Percentiles rank a stretch among this genome's conserved stretches.
Evolutionary conservation across 345 rosid species (phyloP).

Genomic region (Schrenkiella parvula): DNA sequence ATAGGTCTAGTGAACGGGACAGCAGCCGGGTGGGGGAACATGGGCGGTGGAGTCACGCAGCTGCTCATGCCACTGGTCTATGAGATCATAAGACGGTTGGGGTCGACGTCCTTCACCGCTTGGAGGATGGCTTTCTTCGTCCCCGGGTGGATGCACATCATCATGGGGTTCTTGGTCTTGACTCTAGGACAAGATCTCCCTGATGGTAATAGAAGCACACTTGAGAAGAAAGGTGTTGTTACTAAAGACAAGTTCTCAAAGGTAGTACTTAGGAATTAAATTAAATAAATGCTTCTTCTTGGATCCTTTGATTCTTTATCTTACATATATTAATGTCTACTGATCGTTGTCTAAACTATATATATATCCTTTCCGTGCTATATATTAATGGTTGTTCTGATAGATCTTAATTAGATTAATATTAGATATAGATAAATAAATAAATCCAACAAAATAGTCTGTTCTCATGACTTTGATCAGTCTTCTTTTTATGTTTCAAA

Average conservation of each 20-base stretch:
- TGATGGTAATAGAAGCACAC: slow-evolving; percentile 66
- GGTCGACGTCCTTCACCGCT: slow-evolving; percentile 74
- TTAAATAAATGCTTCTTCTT: background rate
- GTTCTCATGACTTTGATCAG: background rate
- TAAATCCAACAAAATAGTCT: background rate
- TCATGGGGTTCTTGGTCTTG: slow-evolving; percentile 70
- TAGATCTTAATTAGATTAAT: background rate
- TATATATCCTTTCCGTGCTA: background rate
- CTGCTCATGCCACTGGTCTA: slow-evolving; percentile 78
- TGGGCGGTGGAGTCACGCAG: slow-evolving; percentile 95
- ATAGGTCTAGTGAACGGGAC: slow-evolving; percentile 89
- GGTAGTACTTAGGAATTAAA: slow-evolving; percentile 30
- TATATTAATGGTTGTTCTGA: background rate
- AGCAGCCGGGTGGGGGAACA: slow-evolving; percentile 93
- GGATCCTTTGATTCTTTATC: slow-evolving; percentile 4
- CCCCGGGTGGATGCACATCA: slow-evolving; percentile 65
- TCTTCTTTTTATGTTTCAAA: background rate
- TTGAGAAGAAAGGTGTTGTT: slow-evolving; percentile 72
- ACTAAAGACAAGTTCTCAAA: slow-evolving; percentile 72
- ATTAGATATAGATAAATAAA: background rate
- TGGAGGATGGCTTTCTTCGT: slow-evolving; percentile 91
- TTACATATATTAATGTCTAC: background rate
- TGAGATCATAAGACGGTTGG: slow-evolving; percentile 46
- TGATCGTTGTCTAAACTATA: background rate
- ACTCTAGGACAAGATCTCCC: slow-evolving; percentile 92